phyloP scores from a whole-genome alignment of 805 yeast species.

The Yarrowia osloensis region DNA sequence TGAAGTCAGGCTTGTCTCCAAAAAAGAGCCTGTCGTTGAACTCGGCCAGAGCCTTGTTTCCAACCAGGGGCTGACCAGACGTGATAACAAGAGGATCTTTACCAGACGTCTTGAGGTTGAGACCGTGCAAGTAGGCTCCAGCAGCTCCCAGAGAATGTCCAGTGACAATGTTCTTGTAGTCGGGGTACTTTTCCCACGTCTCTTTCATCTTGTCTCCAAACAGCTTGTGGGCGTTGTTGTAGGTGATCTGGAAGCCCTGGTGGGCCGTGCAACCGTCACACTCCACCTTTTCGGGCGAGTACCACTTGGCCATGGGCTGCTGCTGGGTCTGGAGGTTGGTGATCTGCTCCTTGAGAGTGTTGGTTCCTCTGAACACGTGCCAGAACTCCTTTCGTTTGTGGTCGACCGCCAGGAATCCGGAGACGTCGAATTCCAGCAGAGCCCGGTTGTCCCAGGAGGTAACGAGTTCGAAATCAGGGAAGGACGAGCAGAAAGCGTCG shows the following conservation, averaged over 20 bases:
- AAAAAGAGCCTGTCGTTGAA: constrained; percentile 1
- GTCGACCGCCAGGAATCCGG: constrained; percentile 1
- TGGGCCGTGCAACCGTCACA: not conserved
- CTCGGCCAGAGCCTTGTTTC: constrained; percentile 9
- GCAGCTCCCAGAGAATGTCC: constrained; percentile 4
- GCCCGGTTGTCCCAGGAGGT: not conserved
- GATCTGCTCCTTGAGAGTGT: not conserved
- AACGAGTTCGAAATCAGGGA: not conserved
- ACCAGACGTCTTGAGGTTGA: not conserved
- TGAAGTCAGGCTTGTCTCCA: constrained; percentile 8
- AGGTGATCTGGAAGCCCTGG: not conserved
- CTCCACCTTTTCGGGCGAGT: not conserved
- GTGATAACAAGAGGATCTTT: constrained; percentile 1
- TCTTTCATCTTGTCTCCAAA: not conserved
- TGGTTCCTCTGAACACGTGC: constrained; percentile 6
- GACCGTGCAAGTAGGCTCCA: not conserved
- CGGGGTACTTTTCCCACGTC: constrained; percentile 1
- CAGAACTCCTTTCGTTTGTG: constrained; percentile 9
- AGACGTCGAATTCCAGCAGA: not conserved
- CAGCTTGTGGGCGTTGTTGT: not conserved
- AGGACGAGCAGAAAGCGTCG: not conserved
- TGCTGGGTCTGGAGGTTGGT: not conserved
- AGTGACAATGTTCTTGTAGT: not conserved
- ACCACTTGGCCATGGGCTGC: constrained; percentile 1
- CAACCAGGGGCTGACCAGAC: not conserved